Evolutionary conservation across 768 basidiomycete genomes (phyloP).

Genomic region (Tulasnella sp.): DNA sequence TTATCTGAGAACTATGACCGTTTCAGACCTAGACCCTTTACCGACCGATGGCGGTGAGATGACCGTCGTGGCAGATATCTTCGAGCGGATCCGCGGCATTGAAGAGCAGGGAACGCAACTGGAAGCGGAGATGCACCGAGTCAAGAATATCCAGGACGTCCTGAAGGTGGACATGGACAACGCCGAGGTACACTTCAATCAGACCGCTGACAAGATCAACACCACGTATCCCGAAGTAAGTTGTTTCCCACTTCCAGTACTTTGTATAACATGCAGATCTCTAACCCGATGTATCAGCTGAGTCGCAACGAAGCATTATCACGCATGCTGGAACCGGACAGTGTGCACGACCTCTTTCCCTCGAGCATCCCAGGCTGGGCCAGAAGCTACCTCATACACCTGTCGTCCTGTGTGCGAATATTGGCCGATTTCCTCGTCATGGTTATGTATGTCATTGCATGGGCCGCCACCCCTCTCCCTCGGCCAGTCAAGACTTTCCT

Average conservation of each 20-base stretch:
- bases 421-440: no score
- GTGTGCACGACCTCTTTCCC: no score
- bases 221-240: constrained; percentile 5
- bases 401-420: no score
- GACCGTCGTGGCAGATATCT: background rate
- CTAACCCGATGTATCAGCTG: background rate
- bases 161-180: background rate
- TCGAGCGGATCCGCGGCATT: background rate
- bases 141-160: background rate
- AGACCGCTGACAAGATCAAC: constrained; percentile 1
- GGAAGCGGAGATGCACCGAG: background rate
- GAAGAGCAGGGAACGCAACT: background rate
- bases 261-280: no score
- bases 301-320: no score
- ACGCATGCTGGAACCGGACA: no score
- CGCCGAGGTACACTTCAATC: background rate
- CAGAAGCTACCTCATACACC: no score
- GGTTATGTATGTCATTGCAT: no score
- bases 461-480: no score
- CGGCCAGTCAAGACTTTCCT: no score
- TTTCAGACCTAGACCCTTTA: background rate
- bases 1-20: background rate
- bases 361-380: no score
- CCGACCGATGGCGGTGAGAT: background rate
- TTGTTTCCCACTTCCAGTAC: background rate